Conservation (phyloP, 2,329 filamentous ascomycete species). For the Alternaria ventricosa region DNA sequence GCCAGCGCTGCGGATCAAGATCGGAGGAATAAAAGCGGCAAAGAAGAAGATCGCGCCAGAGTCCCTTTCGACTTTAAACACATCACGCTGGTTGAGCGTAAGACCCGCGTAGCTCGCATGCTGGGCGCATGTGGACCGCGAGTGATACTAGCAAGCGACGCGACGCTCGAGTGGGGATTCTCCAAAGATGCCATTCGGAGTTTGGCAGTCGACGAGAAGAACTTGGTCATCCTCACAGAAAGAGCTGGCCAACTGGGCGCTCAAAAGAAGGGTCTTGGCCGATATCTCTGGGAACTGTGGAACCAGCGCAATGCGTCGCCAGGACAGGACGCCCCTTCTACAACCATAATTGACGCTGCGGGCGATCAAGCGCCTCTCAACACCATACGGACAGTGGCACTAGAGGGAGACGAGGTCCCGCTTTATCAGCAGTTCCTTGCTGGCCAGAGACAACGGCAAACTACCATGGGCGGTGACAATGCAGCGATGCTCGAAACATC, state of each 20-base stretch:
- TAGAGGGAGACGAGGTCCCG: slow-evolving; percentile 77
- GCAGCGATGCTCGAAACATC: slow-evolving; percentile 72
- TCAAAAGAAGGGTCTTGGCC: slow-evolving; percentile 61
- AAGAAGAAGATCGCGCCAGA: slow-evolving; percentile 58
- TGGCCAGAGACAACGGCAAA: slow-evolving; percentile 84
- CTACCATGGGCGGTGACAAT: slow-evolving; percentile 71
- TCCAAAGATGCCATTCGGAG: slow-evolving; percentile 79
- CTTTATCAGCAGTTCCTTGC: slow-evolving; percentile 93
- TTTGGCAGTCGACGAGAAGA: slow-evolving; percentile 77
- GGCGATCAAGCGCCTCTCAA: slow-evolving; percentile 50
- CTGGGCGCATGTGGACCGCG: slow-evolving; percentile 61
- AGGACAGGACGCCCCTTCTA: slow-evolving; percentile 40
- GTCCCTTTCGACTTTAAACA: slow-evolving; percentile 92
- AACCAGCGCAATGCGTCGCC: slow-evolving; percentile 29
- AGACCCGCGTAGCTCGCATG: slow-evolving; percentile 77
- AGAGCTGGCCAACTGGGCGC: slow-evolving; percentile 58
- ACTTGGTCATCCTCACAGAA: slow-evolving; percentile 88
- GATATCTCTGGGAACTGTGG: slow-evolving; percentile 73
- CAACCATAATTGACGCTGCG: slow-evolving; percentile 70
- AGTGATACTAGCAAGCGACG: slow-evolving; percentile 90
- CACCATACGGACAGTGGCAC: slow-evolving; percentile 61
- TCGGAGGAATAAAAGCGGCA: slow-evolving; percentile 43
- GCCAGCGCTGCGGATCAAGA: slow-evolving; percentile 52
- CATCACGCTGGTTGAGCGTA: slow-evolving; percentile 81
- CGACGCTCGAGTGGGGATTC: slow-evolving; percentile 92